Evolutionary conservation across 2,329 filamentous ascomycete species (phyloP).

Genomic region (Ceratocystis papillata): DNA sequence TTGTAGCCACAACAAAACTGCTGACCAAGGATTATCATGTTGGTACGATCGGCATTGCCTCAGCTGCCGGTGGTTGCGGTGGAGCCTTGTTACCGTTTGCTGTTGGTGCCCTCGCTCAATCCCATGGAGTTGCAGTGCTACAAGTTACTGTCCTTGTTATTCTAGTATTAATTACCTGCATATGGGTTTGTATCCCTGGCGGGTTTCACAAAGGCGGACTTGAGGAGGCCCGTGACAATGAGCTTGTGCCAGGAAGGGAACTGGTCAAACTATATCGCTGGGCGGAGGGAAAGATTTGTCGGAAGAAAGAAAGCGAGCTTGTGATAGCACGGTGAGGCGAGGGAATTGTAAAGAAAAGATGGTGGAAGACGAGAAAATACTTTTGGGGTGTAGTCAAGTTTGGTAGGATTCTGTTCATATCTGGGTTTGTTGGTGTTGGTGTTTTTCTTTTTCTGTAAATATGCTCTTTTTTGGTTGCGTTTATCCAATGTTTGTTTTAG

Average conservation of each 20-base stretch:
- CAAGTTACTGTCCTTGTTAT: conserved; percentile 46
- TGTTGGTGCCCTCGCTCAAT: conserved; percentile 55
- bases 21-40: conserved; percentile 65
- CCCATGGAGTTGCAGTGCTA: conserved; percentile 44
- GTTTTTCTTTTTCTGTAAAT: background rate
- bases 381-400: too few species aligned
- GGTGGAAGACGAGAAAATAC: background rate
- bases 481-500: background rate
- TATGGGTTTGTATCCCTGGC: conserved; percentile 39
- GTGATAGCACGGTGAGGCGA: background rate
- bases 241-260: conserved; percentile 22
- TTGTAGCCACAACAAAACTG: conserved; percentile 63
- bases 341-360: background rate
- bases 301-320: background rate
- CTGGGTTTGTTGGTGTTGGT: background rate
- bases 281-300: conserved; percentile 5
- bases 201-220: conserved; percentile 34
- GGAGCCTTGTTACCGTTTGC: conserved; percentile 57
- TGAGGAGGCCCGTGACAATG: conserved; percentile 34
- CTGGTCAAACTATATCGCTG: conserved; percentile 10
- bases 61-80: conserved; percentile 64
- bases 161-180: conserved; percentile 35
- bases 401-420: too few species aligned
- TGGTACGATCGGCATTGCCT: conserved; percentile 67
- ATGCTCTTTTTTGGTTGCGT: background rate